Percentiles rank a stretch among this genome's conserved stretches.
Conservation (phyloP, 768 basidiomycete species). For the Hygrocybe coccinea region DNA sequence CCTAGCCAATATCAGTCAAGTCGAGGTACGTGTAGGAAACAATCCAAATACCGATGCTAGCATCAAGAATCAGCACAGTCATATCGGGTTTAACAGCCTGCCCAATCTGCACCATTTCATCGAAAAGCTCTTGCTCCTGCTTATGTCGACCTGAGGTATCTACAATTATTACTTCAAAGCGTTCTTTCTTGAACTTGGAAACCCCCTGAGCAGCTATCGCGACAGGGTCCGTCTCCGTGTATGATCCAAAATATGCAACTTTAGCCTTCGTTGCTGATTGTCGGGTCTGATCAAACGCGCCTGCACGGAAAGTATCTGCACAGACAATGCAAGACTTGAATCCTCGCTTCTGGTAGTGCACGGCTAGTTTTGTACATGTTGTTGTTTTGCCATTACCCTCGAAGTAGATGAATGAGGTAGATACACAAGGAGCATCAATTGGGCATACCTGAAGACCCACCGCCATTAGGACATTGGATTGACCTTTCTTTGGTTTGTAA, state of each 20-base stretch:
- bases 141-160: conserved; percentile 97
- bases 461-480: conserved; percentile 93
- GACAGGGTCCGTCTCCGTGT: conserved; percentile 98
- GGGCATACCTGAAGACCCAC: conserved; percentile 82
- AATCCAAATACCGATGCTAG: conserved; percentile 78
- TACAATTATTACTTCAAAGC: conserved; percentile 97
- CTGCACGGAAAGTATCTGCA: conserved; percentile 98
- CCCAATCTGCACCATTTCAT: conserved; percentile 97
- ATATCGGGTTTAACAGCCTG: conserved; percentile 92
- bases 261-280: conserved; percentile 99
- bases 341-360: conserved; percentile 94
- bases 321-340: conserved; percentile 97
- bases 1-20: conserved; percentile 39
- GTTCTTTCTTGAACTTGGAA: conserved; percentile 94
- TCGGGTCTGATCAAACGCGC: conserved; percentile 97
- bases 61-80: conserved; percentile 94
- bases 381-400: conserved; percentile 99
- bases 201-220: conserved; percentile 93
- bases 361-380: conserved; percentile 97
- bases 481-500: conserved; percentile 94
- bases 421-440: not conserved
- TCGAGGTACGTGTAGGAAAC: not conserved
- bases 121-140: conserved; percentile 93
- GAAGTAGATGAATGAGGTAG: not conserved
- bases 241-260: conserved; percentile 97